Conservation (phyloP, 2,329 filamentous ascomycete species). For the Trichoderma citrinoviride region DNA sequence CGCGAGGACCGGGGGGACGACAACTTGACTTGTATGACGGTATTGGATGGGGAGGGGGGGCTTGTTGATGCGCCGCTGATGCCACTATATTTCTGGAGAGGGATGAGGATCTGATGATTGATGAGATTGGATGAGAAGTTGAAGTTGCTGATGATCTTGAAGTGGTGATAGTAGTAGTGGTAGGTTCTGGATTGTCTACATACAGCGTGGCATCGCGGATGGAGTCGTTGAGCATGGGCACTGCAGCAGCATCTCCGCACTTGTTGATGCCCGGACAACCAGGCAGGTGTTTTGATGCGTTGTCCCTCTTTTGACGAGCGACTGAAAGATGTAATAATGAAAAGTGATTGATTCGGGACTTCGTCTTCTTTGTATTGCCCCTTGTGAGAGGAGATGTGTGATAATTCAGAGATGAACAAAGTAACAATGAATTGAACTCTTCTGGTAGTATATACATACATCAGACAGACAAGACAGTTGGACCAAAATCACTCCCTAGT, state of each 20-base stretch:
- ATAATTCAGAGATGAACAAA: no score
- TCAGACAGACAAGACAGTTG: background rate
- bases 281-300: no score
- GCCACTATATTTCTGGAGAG: background rate
- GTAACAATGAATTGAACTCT: background rate
- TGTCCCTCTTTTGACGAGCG: no score
- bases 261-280: background rate
- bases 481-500: background rate
- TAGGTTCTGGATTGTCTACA: no score
- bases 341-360: no score
- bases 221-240: background rate
- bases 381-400: no score
- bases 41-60: background rate
- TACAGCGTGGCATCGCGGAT: background rate
- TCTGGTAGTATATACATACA: background rate
- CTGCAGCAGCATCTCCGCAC: slow-evolving; percentile 5
- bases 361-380: no score
- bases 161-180: background rate
- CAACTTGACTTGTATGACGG: background rate
- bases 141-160: no score
- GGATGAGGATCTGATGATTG: background rate
- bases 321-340: no score
- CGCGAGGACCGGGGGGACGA: background rate
- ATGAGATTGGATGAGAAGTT: background rate
- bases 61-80: slow-evolving; percentile 13